Evolutionary conservation across 2,329 filamentous ascomycete species (phyloP).

Genomic region (Nannizziopsis barbatae): DNA sequence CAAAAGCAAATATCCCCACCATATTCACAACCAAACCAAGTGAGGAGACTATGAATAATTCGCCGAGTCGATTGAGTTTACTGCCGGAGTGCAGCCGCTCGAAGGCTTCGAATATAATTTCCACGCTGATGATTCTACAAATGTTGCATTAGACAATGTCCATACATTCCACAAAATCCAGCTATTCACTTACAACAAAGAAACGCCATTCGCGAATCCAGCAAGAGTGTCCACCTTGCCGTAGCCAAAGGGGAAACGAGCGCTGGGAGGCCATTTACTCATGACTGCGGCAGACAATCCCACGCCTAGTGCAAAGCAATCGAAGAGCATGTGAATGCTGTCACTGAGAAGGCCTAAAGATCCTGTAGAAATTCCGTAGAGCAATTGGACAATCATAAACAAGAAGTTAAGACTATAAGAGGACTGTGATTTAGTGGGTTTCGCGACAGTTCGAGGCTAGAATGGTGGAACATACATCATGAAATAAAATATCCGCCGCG

Average conservation of each 20-base stretch:
- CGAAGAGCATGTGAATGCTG: conserved; percentile 99
- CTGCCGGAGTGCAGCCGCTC: conserved; percentile 76
- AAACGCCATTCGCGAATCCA: conserved; percentile 91
- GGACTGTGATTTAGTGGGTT: background rate
- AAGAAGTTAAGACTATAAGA: conserved; percentile 68
- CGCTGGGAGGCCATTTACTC: conserved; percentile 89
- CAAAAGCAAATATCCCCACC: conserved; percentile 79
- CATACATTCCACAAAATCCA: background rate
- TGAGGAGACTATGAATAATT: conserved; percentile 79
- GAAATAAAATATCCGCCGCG: conserved; percentile 91
- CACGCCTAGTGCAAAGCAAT: conserved; percentile 83
- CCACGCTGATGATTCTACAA: conserved; percentile 75
- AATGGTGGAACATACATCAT: conserved; percentile 56
- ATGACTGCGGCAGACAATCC: conserved; percentile 86
- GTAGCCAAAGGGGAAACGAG: conserved; percentile 85
- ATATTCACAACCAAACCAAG: conserved; percentile 82
- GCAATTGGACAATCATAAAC: conserved; percentile 90
- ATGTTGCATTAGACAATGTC: background rate
- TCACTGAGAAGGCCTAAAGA: conserved; percentile 92
- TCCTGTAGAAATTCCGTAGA: conserved; percentile 87
- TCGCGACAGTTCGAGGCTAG: background rate
- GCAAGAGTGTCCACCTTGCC: conserved; percentile 94
- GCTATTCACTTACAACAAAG: conserved; percentile 59
- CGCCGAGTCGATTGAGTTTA: conserved; percentile 70
- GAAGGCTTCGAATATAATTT: conserved; percentile 90